Evolutionary conservation across 768 basidiomycete species (phyloP).

Genomic region (Daedaleopsis nitida): DNA sequence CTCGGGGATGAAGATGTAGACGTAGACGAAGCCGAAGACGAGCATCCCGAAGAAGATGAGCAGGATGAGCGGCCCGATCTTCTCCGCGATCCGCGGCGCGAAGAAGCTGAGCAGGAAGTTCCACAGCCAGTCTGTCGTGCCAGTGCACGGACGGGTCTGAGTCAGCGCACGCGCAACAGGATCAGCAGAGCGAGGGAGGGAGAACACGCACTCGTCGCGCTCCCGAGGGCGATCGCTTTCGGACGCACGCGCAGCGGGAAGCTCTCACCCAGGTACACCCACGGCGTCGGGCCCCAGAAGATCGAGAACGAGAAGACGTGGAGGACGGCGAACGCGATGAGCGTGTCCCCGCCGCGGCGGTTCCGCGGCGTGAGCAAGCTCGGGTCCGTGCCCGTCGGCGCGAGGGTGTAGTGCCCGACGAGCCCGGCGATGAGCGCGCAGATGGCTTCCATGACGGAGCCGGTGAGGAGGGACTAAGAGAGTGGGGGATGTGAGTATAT

Average conservation of each 20-base stretch:
- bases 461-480: constrained; percentile 61
- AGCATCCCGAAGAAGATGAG: constrained; percentile 79
- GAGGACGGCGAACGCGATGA: constrained; percentile 78
- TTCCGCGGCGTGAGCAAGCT: constrained; percentile 56
- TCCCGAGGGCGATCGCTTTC: constrained; percentile 77
- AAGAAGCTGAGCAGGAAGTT: constrained; percentile 77
- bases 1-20: constrained; percentile 79
- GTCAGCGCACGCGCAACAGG: too few relatives aligned
- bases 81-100: constrained; percentile 62
- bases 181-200: too few relatives aligned
- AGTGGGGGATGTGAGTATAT: not conserved
- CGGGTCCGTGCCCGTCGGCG: constrained; percentile 50
- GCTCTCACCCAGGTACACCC: constrained; percentile 75
- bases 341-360: constrained; percentile 59
- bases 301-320: constrained; percentile 72
- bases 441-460: constrained; percentile 58
- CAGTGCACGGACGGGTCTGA: too few relatives aligned
- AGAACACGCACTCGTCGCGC: constrained; percentile 47
- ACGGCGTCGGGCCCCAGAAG: constrained; percentile 78
- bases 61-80: constrained; percentile 73
- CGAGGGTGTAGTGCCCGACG: constrained; percentile 69
- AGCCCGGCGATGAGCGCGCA: constrained; percentile 71
- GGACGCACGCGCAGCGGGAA: constrained; percentile 82
- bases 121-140: constrained; percentile 63
- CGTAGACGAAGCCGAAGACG: constrained; percentile 67